Evolutionary conservation across 768 basidiomycete genomes (phyloP), one percentile per base, ranked within the genome.

Genomic region (Agaricus blazei): DNA sequence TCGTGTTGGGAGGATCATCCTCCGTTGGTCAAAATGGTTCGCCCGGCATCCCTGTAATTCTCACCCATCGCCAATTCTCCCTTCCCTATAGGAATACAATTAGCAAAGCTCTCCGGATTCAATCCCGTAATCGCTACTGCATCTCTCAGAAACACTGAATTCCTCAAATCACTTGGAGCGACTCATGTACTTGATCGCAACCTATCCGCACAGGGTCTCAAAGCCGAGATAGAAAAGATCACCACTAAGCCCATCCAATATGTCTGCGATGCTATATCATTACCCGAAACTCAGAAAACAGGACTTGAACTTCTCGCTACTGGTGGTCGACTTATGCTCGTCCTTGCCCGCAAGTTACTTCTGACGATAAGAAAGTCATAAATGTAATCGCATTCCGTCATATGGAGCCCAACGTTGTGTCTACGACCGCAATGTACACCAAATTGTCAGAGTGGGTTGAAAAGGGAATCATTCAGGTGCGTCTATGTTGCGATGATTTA

Each of bases 61-160:
- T 7, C 9, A 24, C 26, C 36, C 31, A 31, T 34, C 2, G 23
- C 23, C 7, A 24, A 36, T n/a, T 36, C 42, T 15, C 34, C 7
- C 15, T 29, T 9, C 24, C 44, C 38, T 34, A 19, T 52, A 68
- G 70, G 58, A n/a, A 68, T 73, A 41, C 73, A 73, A 58, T 64
- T 72, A 11, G 65, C 70, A 4, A 62, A 42, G 26, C 52, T 70
- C 31, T 68, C 72, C 2, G 75, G 73, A 1, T 76, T 75, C 61
- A 65, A 68, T 9, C 73, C 75, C 4, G 73, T 76, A 50, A 75
- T 78, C 12, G 61, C 70, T 24, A 76, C 68, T 1, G 67, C 76
- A 0, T 73, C 71, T 15, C 57, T 60, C 7, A 59, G 65, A 12
- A 67, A 74, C 42, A 46, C 65, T 38, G 54, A 61, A 0, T 51